These are phyloP conservation scores for Ophiosphaerella korrae DNA, from an alignment of 2,329 filamentous ascomycete species.

Conservation along the genomic window DNA sequence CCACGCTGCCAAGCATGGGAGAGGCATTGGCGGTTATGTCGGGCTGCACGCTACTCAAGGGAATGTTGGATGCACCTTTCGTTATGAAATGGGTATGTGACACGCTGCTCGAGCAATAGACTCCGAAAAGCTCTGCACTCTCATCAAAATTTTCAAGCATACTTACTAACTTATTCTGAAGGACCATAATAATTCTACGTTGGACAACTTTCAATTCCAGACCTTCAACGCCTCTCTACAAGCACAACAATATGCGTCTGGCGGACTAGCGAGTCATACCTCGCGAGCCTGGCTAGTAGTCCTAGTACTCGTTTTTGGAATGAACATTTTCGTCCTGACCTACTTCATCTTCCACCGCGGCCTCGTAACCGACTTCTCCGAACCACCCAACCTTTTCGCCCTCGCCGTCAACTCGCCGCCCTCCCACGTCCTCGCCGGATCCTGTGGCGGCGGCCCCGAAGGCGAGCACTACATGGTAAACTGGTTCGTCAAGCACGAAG, in stretches of 20 bases:
- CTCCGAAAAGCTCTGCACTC: no score
- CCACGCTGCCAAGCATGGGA: constrained; percentile 67
- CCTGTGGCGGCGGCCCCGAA: constrained; percentile 61
- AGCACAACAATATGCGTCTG: constrained; percentile 72
- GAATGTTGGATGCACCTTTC: constrained; percentile 63
- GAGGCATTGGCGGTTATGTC: constrained; percentile 75
- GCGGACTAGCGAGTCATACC: constrained; percentile 66
- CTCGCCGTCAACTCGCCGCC: constrained; percentile 70
- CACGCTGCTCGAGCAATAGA: no score
- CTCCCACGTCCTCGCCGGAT: constrained; percentile 57
- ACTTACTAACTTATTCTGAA: constrained; percentile 2
- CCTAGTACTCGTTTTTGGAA: constrained; percentile 67
- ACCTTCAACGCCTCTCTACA: constrained; percentile 68
- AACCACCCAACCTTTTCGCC: constrained; percentile 76
- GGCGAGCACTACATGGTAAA: constrained; percentile 55
- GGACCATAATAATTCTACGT: constrained; percentile 43
- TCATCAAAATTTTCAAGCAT: no score
- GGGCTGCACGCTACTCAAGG: constrained; percentile 68
- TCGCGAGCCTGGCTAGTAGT: constrained; percentile 71
- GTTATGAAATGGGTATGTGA: constrained; percentile 46
- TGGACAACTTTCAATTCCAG: constrained; percentile 58
- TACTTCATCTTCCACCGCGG: constrained; percentile 66
- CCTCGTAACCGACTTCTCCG: constrained; percentile 77
- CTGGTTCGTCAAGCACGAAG: constrained; percentile 54
- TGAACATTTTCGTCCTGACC: constrained; percentile 68